Base-by-base conservation (phyloP, 2,329 filamentous ascomycete species). In the Fusarium dimerum region DNA sequence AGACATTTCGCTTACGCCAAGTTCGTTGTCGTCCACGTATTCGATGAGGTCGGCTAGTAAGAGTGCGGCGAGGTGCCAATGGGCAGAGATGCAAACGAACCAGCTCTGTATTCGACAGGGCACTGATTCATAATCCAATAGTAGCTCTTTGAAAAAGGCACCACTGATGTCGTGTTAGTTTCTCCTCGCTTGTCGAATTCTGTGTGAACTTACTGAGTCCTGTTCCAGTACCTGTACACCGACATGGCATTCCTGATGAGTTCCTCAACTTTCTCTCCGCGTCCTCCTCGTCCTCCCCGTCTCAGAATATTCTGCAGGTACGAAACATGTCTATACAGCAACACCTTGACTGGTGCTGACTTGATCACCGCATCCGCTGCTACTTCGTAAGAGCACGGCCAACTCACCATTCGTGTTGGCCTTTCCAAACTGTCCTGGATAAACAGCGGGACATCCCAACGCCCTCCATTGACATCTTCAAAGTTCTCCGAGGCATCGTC, bases 1-100 rank as follows among this genome's bases (percentile, higher is more conserved):
- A 6, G 63, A 65, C 1, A 56, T 50, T 1, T 46, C 42, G 6
- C 54, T 46, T 0, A 60, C 38, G 1, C 69, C 68, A 5, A 70
- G 48, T 1, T 56, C 56, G n/a, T 63, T 62, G 16, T 72, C 67
- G 45, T 84, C 81, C 15, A 82, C 73, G 17, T 72, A 68, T 29
- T 79, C 76, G 7, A 85, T 66, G 1, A 78, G 66, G 47, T 85
- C 81, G 20, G 80, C 79, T 3, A 85, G 67, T 41, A 85, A 72
- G 39, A 85, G 72, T 0, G 74, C 73, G 2, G 76, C 82, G 0
- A 85, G 74, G 51, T 84, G 78, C 81, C 81, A 85, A 55, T 84
- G 82, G 0, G 76, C 78, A 0, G 76, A 72, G 34, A 85, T 74
- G 47, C 81, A 78, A 8, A 83, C 73, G 52, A 83, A 83, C 82